phyloP scores from a whole-genome alignment of 1,284 basidiomycete species.

The Apiotrichum gamsii region DNA sequence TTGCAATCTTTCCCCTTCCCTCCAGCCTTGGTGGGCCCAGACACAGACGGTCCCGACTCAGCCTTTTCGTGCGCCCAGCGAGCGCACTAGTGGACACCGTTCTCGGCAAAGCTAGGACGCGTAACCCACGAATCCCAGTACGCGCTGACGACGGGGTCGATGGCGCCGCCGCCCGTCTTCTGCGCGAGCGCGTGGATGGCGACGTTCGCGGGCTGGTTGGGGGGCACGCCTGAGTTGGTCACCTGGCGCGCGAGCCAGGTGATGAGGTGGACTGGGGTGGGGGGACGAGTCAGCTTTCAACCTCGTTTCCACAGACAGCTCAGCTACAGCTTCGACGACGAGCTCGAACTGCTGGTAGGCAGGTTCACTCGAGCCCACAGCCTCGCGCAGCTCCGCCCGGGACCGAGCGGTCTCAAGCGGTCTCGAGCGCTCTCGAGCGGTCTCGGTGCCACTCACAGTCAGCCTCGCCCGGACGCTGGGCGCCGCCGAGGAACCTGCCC shows the following conservation, averaged over 20 bases:
- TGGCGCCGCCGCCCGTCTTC: slow-evolving; percentile 32
- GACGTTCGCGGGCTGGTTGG: slow-evolving; percentile 18
- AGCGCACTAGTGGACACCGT: background rate
- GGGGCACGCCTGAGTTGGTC: slow-evolving; percentile 35
- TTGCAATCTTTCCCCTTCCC: background rate
- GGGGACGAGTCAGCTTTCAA: no score
- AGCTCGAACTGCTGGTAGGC: no score
- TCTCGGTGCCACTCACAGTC: slow-evolving; percentile 34
- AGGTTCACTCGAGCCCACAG: no score
- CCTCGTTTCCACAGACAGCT: no score
- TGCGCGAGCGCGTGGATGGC: slow-evolving; percentile 30
- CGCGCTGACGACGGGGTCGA: slow-evolving; percentile 34
- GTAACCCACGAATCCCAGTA: slow-evolving; percentile 32
- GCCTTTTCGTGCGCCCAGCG: no score
- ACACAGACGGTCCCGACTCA: no score
- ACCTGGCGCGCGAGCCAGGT: slow-evolving; percentile 43
- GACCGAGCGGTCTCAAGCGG: no score
- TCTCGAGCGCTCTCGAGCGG: background rate
- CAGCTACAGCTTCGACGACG: no score
- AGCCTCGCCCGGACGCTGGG: slow-evolving; percentile 31
- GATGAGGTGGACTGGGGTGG: slow-evolving; percentile 42
- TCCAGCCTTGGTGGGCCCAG: no score
- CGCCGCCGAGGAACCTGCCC: slow-evolving; percentile 29
- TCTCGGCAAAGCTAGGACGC: background rate
- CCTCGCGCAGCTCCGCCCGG: no score